A percentile compares a stretch with the other conserved stretches of the same genome.
phyloP scores from a whole-genome alignment of 2,329 filamentous ascomycete genomes.

The Calonectria ilicicola region DNA sequence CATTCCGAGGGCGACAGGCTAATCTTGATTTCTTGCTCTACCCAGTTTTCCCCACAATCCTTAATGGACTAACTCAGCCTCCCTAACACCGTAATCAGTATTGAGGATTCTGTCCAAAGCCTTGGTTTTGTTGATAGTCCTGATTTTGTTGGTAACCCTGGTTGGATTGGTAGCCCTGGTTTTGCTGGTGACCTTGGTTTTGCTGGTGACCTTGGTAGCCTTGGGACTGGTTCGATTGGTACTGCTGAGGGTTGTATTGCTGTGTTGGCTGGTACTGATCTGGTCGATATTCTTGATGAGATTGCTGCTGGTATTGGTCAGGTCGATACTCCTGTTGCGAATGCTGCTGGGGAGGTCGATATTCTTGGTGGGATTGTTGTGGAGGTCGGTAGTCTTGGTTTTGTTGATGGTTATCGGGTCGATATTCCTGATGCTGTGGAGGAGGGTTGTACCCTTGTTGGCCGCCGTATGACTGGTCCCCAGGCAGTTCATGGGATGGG shows the following conservation, averaged over 20 bases:
- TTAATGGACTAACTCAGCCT: background rate
- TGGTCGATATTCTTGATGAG: constrained; percentile 30
- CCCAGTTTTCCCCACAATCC: too few species aligned
- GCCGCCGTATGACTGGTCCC: background rate
- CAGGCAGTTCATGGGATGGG: constrained; percentile 23
- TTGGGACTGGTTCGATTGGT: constrained; percentile 23
- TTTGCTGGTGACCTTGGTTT: constrained; percentile 25
- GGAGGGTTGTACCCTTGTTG: constrained; percentile 44
- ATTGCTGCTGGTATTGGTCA: constrained; percentile 29
- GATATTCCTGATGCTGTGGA: constrained; percentile 33
- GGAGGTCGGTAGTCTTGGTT: constrained; percentile 6
- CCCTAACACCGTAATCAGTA: constrained; percentile 6
- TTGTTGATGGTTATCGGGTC: constrained; percentile 25
- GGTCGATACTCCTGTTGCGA: constrained; percentile 29
- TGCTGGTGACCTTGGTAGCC: constrained; percentile 5
- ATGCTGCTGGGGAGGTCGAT: constrained; percentile 8
- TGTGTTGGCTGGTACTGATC: constrained; percentile 31
- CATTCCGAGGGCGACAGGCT: too few species aligned
- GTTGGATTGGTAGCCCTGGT: constrained; percentile 13
- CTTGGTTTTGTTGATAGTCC: constrained; percentile 25
- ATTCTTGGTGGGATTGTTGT: background rate
- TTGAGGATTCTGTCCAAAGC: constrained; percentile 39
- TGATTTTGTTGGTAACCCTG: constrained; percentile 30
- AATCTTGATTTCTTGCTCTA: background rate
- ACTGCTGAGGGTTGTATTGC: constrained; percentile 27